Percentiles rank a stretch among this genome's conserved stretches.
These are phyloP conservation scores for Spergularia bocconei DNA, from an alignment of 148 eudicot species.

Conservation along the genomic window DNA sequence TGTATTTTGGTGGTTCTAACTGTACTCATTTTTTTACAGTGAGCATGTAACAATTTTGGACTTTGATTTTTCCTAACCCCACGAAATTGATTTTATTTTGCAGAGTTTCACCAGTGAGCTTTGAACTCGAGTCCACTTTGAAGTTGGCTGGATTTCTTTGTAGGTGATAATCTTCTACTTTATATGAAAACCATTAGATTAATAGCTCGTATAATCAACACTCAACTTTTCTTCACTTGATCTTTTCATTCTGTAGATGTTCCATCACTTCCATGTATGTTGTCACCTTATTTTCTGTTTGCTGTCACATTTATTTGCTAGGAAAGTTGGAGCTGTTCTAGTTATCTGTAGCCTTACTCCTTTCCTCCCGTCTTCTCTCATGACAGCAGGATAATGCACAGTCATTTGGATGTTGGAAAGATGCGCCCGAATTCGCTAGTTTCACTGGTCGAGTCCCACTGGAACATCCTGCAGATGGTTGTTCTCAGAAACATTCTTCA, in stretches of 20 bases:
- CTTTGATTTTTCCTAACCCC: not conserved
- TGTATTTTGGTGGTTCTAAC: not conserved
- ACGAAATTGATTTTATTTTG: slow-evolving; percentile 8
- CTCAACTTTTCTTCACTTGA: not conserved
- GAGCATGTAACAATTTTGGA: not conserved
- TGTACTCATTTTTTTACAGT: not conserved
- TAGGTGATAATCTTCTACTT: slow-evolving; percentile 49
- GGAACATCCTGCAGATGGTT: slow-evolving; percentile 99
- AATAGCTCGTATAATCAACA: no score
- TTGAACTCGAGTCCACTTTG: slow-evolving; percentile 96
- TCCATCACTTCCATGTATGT: no score
- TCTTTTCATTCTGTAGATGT: no score
- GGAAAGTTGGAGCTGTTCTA: not conserved
- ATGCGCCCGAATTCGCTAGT: slow-evolving; percentile 75
- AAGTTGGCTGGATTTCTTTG: slow-evolving; percentile 94
- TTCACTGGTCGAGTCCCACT: slow-evolving; percentile 87
- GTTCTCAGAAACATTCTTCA: slow-evolving; percentile 88
- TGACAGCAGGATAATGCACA: slow-evolving; percentile 49
- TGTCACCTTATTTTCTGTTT: not conserved
- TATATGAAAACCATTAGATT: not conserved
- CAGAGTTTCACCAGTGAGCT: slow-evolving; percentile 98
- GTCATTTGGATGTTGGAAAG: slow-evolving; percentile 65
- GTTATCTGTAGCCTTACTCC: not conserved
- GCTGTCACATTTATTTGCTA: not conserved
- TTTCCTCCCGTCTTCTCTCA: slow-evolving; percentile 8